A percentile compares a stretch with the other conserved stretches of the same genome.
Conservation (phyloP, 768 basidiomycete species). For the Flagelloscypha sp. region DNA sequence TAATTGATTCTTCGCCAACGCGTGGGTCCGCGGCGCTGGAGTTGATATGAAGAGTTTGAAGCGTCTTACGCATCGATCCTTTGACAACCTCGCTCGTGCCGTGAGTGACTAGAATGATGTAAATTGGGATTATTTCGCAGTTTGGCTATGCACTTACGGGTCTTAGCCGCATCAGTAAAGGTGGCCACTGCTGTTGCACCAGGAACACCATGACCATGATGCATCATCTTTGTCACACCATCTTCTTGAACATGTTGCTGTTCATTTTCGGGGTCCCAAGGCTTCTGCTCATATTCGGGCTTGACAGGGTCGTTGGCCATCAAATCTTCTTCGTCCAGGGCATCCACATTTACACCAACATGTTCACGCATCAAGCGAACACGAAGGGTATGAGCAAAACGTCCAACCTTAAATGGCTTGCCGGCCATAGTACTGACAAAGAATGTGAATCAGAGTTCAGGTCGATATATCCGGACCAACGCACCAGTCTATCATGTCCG, state of each 20-base stretch:
- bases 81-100: conserved; percentile 30
- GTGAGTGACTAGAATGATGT: conserved; percentile 34
- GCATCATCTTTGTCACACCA: conserved; percentile 35
- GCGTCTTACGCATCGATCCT: conserved; percentile 24
- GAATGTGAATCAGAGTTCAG: background rate
- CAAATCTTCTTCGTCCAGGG: conserved; percentile 68
- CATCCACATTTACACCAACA: conserved; percentile 90
- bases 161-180: conserved; percentile 14
- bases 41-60: conserved; percentile 37
- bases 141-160: conserved; percentile 12
- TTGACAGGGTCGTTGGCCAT: conserved; percentile 45
- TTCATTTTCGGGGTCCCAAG: conserved; percentile 70
- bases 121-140: too few relatives aligned
- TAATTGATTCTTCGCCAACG: conserved; percentile 32
- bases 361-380: conserved; percentile 96
- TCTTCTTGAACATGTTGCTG: conserved; percentile 41
- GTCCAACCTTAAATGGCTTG: conserved; percentile 88
- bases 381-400: conserved; percentile 91
- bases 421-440: conserved; percentile 80
- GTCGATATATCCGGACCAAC: conserved; percentile 14
- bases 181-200: too few relatives aligned
- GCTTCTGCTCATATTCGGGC: conserved; percentile 42
- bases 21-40: conserved; percentile 29
- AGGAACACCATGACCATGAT: conserved; percentile 24
- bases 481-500: conserved; percentile 91